Percentiles rank a stretch among this genome's conserved stretches.
These are phyloP conservation scores for Falciphora oryzae DNA, from an alignment of 2,329 filamentous ascomycete genomes.

Conservation along the genomic window DNA sequence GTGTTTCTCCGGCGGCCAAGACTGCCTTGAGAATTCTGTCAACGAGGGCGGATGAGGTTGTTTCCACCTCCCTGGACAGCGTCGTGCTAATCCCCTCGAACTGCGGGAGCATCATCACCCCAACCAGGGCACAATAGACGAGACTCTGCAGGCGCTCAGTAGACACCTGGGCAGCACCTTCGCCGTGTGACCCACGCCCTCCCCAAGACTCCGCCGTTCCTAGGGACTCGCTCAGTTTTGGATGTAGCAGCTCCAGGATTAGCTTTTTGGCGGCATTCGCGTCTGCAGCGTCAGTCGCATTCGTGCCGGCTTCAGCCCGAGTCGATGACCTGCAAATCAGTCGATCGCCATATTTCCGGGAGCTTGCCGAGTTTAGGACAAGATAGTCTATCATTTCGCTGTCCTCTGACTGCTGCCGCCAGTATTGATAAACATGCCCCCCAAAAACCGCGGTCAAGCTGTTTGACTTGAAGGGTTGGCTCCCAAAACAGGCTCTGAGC, in stretches of 20 bases:
- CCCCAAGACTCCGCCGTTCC: slow-evolving; percentile 43
- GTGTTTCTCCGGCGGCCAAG: slow-evolving; percentile 38
- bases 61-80: slow-evolving; percentile 43
- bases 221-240: slow-evolving; percentile 45
- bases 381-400: slow-evolving; percentile 47
- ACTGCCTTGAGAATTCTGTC: slow-evolving; percentile 36
- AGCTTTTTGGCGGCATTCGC: slow-evolving; percentile 43
- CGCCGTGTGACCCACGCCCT: slow-evolving; percentile 26
- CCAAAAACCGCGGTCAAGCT: slow-evolving; percentile 34
- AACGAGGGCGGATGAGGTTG: slow-evolving; percentile 33
- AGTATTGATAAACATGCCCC: slow-evolving; percentile 41
- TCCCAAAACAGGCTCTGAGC: slow-evolving; percentile 63
- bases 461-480: slow-evolving; percentile 26
- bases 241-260: slow-evolving; percentile 46
- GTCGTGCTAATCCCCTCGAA: slow-evolving; percentile 40
- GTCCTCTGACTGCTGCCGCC: slow-evolving; percentile 37
- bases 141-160: slow-evolving; percentile 47
- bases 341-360: background rate
- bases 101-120: slow-evolving; percentile 40
- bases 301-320: slow-evolving; percentile 14
- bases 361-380: slow-evolving; percentile 30
- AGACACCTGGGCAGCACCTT: slow-evolving; percentile 44
- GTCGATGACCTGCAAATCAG: background rate
- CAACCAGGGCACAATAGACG: slow-evolving; percentile 40
- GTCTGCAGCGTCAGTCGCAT: slow-evolving; percentile 28